These are phyloP conservation scores for Plasmodium vivax DNA, from an alignment of 169 alveolate species.

Conservation along the genomic window DNA sequence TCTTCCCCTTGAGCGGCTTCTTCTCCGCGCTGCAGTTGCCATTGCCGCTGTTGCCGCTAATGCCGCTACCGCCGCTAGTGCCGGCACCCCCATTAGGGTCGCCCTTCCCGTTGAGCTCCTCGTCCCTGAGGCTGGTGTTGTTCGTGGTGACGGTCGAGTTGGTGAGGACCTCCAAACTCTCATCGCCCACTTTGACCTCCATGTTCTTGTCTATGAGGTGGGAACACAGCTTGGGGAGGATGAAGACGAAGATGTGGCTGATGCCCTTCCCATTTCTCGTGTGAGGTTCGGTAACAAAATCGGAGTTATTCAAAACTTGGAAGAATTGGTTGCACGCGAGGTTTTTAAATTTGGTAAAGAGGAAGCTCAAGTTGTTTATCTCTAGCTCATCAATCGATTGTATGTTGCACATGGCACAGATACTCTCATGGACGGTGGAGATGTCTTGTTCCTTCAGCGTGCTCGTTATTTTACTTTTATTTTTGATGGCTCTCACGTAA, in stretches of 20 bases:
- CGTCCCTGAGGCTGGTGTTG: constrained; percentile 34
- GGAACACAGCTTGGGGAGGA: constrained; percentile 14
- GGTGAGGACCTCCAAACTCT: constrained; percentile 7
- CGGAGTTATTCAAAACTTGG: constrained; percentile 33
- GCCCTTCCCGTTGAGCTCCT: constrained; percentile 23
- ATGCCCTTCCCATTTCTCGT: constrained; percentile 64
- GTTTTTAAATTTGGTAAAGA: constrained; percentile 38
- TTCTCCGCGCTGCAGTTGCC: background rate
- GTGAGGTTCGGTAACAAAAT: constrained; percentile 54
- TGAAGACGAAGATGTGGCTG: constrained; percentile 49
- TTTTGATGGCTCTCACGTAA: constrained; percentile 43
- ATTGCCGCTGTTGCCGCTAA: background rate
- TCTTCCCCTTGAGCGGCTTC: constrained; percentile 6
- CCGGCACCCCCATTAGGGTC: constrained; percentile 2
- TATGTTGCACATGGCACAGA: constrained; percentile 56
- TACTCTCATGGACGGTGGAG: constrained; percentile 12
- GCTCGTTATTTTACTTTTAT: constrained; percentile 3
- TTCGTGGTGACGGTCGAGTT: constrained; percentile 26
- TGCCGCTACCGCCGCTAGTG: background rate
- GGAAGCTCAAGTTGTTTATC: constrained; percentile 22
- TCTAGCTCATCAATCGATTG: constrained; percentile 31
- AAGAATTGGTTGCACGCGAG: constrained; percentile 57
- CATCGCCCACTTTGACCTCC: background rate
- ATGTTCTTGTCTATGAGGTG: constrained; percentile 42
- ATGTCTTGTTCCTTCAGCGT: constrained; percentile 31